Evolutionary conservation across 2,329 filamentous ascomycete species (phyloP).

Genomic region (Diplodia scrobiculata): DNA sequence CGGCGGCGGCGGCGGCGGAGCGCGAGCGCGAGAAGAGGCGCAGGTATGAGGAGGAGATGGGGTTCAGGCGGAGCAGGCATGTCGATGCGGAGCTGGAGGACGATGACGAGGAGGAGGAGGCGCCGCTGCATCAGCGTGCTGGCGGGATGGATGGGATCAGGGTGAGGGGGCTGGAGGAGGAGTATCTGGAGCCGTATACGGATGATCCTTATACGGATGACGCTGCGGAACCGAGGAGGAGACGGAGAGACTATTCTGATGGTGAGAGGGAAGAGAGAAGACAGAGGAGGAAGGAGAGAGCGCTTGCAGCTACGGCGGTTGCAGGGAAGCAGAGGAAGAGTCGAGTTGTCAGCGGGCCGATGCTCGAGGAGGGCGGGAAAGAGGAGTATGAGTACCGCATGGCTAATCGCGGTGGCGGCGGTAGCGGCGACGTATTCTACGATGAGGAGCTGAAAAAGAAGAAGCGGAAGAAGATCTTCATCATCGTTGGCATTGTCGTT

Average conservation of each 20-base stretch:
- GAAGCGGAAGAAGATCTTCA: conserved; percentile 63
- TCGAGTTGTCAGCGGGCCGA: conserved; percentile 52
- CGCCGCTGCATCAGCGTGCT: conserved; percentile 30
- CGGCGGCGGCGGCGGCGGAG: conserved; percentile 33
- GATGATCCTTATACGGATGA: conserved; percentile 26
- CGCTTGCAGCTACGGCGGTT: conserved; percentile 25
- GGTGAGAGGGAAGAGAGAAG: conserved; percentile 36
- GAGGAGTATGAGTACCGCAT: conserved; percentile 47
- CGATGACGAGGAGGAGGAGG: conserved; percentile 33
- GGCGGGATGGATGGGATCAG: conserved; percentile 29
- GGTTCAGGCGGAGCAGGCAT: conserved; percentile 32
- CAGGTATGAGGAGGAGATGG: conserved; percentile 34
- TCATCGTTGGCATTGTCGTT: conserved; percentile 46
- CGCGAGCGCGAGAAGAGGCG: conserved; percentile 48
- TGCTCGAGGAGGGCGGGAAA: conserved; percentile 50
- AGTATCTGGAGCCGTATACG: conserved; percentile 14
- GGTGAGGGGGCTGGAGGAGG: conserved; percentile 13
- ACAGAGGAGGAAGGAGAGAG: conserved; percentile 38
- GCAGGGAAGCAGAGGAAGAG: conserved; percentile 39
- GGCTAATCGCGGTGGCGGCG: conserved; percentile 48
- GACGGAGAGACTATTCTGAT: conserved; percentile 32
- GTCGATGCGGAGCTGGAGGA: conserved; percentile 36
- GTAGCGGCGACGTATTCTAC: conserved; percentile 42
- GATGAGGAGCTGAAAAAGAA: conserved; percentile 46
- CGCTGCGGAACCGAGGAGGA: conserved; percentile 30